phyloP scores from a whole-genome alignment of 768 basidiomycete species.

The Brasilioporus rufonigricans region DNA sequence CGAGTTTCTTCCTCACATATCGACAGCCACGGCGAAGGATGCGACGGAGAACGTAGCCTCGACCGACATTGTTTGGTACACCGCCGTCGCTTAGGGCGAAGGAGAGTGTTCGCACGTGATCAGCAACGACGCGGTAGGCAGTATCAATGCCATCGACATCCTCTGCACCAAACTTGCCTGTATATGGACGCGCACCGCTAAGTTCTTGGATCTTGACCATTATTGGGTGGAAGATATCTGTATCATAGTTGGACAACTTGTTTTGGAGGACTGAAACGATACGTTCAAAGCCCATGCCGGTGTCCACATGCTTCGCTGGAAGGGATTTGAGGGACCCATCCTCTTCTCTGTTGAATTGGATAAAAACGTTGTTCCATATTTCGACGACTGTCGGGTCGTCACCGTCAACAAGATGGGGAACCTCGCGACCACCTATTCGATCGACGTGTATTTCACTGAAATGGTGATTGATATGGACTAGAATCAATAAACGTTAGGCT shows the following conservation, averaged over 20 bases:
- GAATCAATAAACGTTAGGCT: constrained; percentile 3
- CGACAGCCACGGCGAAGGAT: constrained; percentile 93
- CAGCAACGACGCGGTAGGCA: constrained; percentile 95
- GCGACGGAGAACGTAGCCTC: constrained; percentile 95
- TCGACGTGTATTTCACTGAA: constrained; percentile 93
- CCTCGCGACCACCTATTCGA: constrained; percentile 96
- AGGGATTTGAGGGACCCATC: constrained; percentile 77
- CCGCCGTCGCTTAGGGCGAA: constrained; percentile 97
- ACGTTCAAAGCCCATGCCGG: constrained; percentile 99
- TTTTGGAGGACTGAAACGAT: constrained; percentile 93
- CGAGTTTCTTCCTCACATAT: constrained; percentile 93
- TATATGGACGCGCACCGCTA: constrained; percentile 83
- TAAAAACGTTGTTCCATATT: constrained; percentile 99
- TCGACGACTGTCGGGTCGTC: constrained; percentile 97
- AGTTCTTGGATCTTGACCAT: constrained; percentile 85
- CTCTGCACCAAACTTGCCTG: constrained; percentile 92
- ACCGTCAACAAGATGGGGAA: constrained; percentile 87
- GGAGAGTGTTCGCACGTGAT: constrained; percentile 93
- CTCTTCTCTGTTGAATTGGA: constrained; percentile 95
- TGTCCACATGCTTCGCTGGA: constrained; percentile 95
- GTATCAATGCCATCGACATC: constrained; percentile 95
- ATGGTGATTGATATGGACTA: constrained; percentile 1
- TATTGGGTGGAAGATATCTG: constrained; percentile 90
- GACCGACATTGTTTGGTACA: constrained; percentile 92
- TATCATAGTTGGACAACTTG: constrained; percentile 95